A percentile compares a stretch with the other conserved stretches of the same genome.
phyloP scores from a whole-genome alignment of 495 filamentous ascomycete species.

The Podospora conica region DNA sequence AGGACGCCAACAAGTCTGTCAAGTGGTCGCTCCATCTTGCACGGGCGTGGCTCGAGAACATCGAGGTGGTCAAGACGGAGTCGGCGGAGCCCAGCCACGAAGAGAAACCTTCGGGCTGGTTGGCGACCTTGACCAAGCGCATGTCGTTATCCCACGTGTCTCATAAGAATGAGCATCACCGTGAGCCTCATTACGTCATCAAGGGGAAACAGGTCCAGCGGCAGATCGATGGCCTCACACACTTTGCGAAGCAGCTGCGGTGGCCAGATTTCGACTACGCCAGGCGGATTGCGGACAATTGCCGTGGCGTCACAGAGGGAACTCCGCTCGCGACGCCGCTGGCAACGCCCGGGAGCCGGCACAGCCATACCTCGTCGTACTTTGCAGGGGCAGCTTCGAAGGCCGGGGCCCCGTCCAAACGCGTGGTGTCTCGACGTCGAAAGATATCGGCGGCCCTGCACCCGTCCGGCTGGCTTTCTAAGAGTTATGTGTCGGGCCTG shows the following conservation, averaged over 20 bases:
- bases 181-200: constrained; percentile 35
- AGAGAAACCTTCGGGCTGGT: constrained; percentile 41
- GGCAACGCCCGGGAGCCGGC: constrained; percentile 25
- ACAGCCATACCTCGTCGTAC: constrained; percentile 38
- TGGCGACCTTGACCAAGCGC: constrained; percentile 48
- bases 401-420: constrained; percentile 22
- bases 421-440: constrained; percentile 26
- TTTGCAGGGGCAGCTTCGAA: constrained; percentile 23
- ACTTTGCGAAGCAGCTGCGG: constrained; percentile 51
- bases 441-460: constrained; percentile 42
- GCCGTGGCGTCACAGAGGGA: constrained; percentile 30
- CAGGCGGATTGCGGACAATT: constrained; percentile 36
- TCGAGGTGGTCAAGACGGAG: constrained; percentile 46
- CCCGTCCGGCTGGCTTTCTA: constrained; percentile 69
- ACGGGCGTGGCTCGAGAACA: constrained; percentile 69
- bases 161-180: constrained; percentile 27
- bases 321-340: constrained; percentile 40
- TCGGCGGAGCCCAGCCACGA: constrained; percentile 25
- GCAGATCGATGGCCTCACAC: constrained; percentile 49
- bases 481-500: constrained; percentile 71
- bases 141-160: constrained; percentile 39
- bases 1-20: constrained; percentile 58
- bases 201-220: constrained; percentile 41
- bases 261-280: constrained; percentile 48
- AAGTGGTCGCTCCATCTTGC: constrained; percentile 77